Evolutionary conservation across 2,329 filamentous ascomycete species (phyloP), one percentile per base, ranked within the genome.

Genomic region (Cytospora chrysosperma): DNA sequence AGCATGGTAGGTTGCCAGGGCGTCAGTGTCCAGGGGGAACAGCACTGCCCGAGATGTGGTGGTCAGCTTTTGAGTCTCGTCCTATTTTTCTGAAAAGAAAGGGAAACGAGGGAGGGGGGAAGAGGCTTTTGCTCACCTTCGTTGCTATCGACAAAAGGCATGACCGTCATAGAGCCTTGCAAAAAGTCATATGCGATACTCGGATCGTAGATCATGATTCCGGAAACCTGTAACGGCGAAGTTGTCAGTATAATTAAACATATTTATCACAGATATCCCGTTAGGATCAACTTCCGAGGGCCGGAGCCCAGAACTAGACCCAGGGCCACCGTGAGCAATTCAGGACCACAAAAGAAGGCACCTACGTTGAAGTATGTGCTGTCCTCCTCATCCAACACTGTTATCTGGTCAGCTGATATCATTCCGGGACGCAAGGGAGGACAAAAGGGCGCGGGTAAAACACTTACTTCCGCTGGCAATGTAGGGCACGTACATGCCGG

Each of bases 131-230:
- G 17, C 60, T 53, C n/a, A 62, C 47, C 34, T 27, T 17, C 55
- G 40, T 43, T 87, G 70, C 85, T 82, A 67, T 90, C 85, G 12
- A 88, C 79, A 68, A 85, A 91, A 0, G 82, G 76, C 0, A 85
- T 79, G 1, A 81, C 78, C 0, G 86, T 82, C 12, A 85, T 76
- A 47, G 78, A 71, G 49, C 73, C 67, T 60, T 79, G 76, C 1
- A 83, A 63, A 2, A 72, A 72, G 54, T 83, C 78, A 13, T 82
- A 79, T 13, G 84, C 85, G 21, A 89, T 81, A 4, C 82, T 80
- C 0, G 90, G 90, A 68, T 93, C 89, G 70, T 92, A 91, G 65
- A 94, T 86, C 75, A 93, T 76, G 65, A 90, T 85, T 1, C 85
- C 88, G 32, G 51, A 55, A 7, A 61, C 43, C 43, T 47, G 8